Conservation (phyloP, 257 asterid genomes). For the Lavandula angustifolia region DNA sequence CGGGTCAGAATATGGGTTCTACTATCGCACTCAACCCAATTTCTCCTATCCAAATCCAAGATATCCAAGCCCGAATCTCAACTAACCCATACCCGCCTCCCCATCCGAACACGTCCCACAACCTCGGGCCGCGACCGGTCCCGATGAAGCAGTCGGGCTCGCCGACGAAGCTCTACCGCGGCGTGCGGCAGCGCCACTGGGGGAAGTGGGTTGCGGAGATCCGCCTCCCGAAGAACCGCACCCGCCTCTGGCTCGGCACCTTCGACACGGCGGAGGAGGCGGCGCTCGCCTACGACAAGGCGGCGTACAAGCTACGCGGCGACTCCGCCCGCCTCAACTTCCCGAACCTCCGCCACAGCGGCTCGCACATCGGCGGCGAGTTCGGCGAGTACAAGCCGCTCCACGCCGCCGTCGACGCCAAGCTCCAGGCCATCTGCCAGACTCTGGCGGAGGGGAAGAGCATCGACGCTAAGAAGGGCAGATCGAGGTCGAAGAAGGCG, state of each 20-base stretch:
- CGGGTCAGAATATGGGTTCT: slow-evolving; percentile 31
- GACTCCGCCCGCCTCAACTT: slow-evolving; percentile 85
- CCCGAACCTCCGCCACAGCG: slow-evolving; percentile 79
- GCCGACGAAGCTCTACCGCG: slow-evolving; percentile 84
- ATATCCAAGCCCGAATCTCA: slow-evolving; percentile 55
- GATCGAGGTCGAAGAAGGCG: slow-evolving; percentile 35
- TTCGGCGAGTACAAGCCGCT: slow-evolving; percentile 85
- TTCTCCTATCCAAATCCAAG: slow-evolving; percentile 50
- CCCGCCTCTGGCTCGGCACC: slow-evolving; percentile 94
- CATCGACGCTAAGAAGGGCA: slow-evolving; percentile 58
- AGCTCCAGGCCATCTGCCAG: slow-evolving; percentile 68
- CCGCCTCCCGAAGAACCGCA: slow-evolving; percentile 86
- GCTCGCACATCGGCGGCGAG: slow-evolving; percentile 67
- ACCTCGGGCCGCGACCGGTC: slow-evolving; percentile 59
- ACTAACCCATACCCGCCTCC: slow-evolving; percentile 20
- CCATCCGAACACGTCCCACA: slow-evolving; percentile 11
- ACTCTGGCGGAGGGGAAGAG: slow-evolving; percentile 74
- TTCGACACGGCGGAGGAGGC: slow-evolving; percentile 97
- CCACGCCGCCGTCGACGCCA: slow-evolving; percentile 89
- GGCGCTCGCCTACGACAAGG: slow-evolving; percentile 91
- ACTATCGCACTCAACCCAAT: slow-evolving; percentile 53
- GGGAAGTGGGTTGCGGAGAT: slow-evolving; percentile 99
- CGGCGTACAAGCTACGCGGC: slow-evolving; percentile 91
- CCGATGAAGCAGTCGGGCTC: slow-evolving; percentile 61
- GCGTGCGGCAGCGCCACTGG: slow-evolving; percentile 99